Conservation (phyloP, 768 basidiomycete species). For the Pisolithus orientalis region DNA sequence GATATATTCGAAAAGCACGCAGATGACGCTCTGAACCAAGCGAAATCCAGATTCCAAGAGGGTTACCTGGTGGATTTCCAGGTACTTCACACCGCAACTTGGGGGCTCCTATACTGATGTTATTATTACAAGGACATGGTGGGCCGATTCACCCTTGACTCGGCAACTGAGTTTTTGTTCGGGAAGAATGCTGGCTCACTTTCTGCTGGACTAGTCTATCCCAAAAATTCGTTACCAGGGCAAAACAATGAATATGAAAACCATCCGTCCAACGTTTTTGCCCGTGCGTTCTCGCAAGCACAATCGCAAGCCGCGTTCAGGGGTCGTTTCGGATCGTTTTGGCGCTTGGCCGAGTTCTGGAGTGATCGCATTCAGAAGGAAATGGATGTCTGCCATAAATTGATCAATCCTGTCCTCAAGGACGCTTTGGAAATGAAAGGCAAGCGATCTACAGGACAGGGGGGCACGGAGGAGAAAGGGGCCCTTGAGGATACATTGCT, state of each 20-base stretch:
- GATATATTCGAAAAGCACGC: constrained; percentile 35
- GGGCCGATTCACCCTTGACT: constrained; percentile 49
- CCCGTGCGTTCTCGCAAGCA: constrained; percentile 33
- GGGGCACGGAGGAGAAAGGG: constrained; percentile 17
- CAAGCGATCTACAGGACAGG: constrained; percentile 13
- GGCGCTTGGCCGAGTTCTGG: constrained; percentile 51
- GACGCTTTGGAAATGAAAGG: constrained; percentile 39
- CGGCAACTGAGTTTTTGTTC: constrained; percentile 52
- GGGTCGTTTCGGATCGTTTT: constrained; percentile 35
- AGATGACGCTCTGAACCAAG: constrained; percentile 25
- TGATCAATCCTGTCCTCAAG: constrained; percentile 47
- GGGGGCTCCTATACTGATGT: neutral
- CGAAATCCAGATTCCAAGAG: constrained; percentile 26
- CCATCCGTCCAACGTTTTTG: constrained; percentile 32
- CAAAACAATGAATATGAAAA: constrained; percentile 17
- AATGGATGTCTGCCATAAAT: constrained; percentile 43
- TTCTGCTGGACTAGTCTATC: constrained; percentile 33
- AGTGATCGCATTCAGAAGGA: constrained; percentile 39
- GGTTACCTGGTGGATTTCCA: constrained; percentile 40
- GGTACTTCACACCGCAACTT: neutral
- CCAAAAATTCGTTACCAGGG: constrained; percentile 16
- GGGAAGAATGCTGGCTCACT: constrained; percentile 35
- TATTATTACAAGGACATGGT: constrained; percentile 23
- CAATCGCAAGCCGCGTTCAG: constrained; percentile 25
- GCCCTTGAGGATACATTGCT: constrained; percentile 21